A percentile compares a stretch with the other conserved stretches of the same genome.
phyloP scores from a whole-genome alignment of 495 filamentous ascomycete species.

The Aspergillus nanangensis region DNA sequence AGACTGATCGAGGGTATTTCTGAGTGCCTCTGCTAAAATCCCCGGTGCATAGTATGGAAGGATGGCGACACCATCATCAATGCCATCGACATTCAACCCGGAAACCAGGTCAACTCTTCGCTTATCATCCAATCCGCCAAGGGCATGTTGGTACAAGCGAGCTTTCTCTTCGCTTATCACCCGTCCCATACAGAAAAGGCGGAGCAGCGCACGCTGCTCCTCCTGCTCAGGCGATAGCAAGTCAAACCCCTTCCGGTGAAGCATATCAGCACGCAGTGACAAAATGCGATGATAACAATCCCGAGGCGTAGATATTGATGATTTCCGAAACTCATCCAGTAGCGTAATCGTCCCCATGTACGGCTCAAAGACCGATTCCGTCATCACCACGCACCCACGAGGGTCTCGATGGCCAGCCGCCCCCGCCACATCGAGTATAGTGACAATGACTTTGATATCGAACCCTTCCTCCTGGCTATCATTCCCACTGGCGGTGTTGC shows the following conservation, averaged over 20 bases:
- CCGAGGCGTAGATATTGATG: slow-evolving; percentile 1
- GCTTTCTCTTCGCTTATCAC: slow-evolving; percentile 12
- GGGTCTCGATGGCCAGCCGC: slow-evolving; percentile 30
- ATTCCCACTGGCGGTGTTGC: no score
- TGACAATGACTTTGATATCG: slow-evolving; percentile 25
- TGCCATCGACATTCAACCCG: slow-evolving; percentile 21
- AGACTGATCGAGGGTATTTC: neutral
- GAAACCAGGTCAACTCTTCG: slow-evolving; percentile 4
- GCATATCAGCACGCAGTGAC: neutral
- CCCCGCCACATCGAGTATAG: slow-evolving; percentile 33
- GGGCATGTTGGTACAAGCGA: slow-evolving; percentile 9
- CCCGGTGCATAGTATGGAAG: slow-evolving; percentile 22
- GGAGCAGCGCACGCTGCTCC: slow-evolving; percentile 18
- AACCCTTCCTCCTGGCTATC: slow-evolving; percentile 21
- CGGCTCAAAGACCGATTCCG: slow-evolving; percentile 24
- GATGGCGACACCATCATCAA: slow-evolving; percentile 18
- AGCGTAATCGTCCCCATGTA: slow-evolving; percentile 18
- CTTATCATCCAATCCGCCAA: neutral
- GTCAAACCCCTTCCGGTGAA: slow-evolving; percentile 2
- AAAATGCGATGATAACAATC: slow-evolving; percentile 26
- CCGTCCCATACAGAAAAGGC: slow-evolving; percentile 21
- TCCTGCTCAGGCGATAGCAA: neutral
- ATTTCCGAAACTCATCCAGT: slow-evolving; percentile 16
- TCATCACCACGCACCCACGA: slow-evolving; percentile 24
- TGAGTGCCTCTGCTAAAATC: slow-evolving; percentile 9